phyloP scores from a whole-genome alignment of 495 filamentous ascomycete genomes.

The Xylaria acuta region DNA sequence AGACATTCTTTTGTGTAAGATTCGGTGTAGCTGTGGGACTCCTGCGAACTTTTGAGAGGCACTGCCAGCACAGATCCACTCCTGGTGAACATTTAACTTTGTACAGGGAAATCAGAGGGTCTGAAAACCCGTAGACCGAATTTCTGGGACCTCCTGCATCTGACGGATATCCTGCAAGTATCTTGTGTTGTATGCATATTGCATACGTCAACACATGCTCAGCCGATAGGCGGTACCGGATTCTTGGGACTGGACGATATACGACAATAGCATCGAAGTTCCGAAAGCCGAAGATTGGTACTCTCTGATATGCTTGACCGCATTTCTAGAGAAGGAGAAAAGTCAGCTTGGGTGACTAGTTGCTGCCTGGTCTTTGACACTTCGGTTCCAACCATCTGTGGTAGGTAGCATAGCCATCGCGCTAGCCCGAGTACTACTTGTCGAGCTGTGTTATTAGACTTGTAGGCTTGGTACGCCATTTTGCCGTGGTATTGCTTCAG shows the following conservation, averaged over 20 bases:
- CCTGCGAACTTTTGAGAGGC: not conserved
- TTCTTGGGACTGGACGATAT: conserved; percentile 2
- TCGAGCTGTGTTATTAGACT: not conserved
- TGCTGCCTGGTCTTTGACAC: conserved; percentile 13
- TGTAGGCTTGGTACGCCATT: not conserved
- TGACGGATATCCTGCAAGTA: not conserved
- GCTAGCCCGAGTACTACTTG: not conserved
- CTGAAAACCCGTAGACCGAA: not conserved
- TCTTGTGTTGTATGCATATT: not conserved
- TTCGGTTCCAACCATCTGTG: not conserved
- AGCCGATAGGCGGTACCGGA: not conserved
- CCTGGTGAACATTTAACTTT: not conserved
- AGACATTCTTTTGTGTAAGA: not conserved
- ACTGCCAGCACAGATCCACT: conserved; percentile 10
- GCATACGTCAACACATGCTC: not conserved
- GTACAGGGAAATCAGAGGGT: not conserved
- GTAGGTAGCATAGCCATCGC: not conserved
- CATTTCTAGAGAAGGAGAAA: not conserved
- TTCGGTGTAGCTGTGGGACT: conserved; percentile 22
- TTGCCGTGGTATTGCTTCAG: not conserved
- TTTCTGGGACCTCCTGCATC: not conserved
- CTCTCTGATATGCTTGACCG: not conserved
- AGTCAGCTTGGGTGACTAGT: not conserved
- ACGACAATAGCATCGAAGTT: not conserved
- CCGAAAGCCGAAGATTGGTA: not conserved